Percentiles rank a stretch among this genome's conserved stretches.
phyloP scores from a whole-genome alignment of 1,284 basidiomycete genomes.

The Laetiporus sulphureus region DNA sequence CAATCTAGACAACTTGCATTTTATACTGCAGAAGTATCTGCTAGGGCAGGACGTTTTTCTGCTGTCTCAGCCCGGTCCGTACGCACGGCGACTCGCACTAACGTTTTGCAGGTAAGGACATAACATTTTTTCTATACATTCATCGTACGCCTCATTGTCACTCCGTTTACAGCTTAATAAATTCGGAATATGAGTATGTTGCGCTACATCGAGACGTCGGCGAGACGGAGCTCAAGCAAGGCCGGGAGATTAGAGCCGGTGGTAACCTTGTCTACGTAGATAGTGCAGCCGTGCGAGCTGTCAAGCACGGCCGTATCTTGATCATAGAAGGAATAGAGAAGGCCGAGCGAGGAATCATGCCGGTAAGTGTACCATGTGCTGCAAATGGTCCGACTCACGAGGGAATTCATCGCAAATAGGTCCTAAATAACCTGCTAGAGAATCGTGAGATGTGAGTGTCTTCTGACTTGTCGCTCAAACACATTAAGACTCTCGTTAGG shows the following conservation, averaged over 20 bases:
- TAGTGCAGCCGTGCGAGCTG: conserved; percentile 56
- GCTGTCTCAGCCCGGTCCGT: conserved; percentile 58
- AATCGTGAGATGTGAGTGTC: conserved; percentile 58
- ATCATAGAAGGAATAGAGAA: conserved; percentile 67
- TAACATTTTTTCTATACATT: background rate
- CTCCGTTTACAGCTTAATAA: conserved; percentile 38
- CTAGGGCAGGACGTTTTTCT: conserved; percentile 62
- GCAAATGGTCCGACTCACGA: background rate
- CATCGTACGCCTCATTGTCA: background rate
- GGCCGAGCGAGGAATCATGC: conserved; percentile 53
- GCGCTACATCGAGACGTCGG: conserved; percentile 59
- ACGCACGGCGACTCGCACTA: conserved; percentile 51
- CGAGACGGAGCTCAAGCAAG: conserved; percentile 67
- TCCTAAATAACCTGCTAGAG: conserved; percentile 61
- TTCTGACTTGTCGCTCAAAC: background rate
- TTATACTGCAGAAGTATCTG: conserved; percentile 61
- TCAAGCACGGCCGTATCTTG: conserved; percentile 58
- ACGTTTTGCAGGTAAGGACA: conserved; percentile 51
- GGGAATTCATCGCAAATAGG: too few species aligned
- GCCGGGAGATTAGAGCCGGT: conserved; percentile 52
- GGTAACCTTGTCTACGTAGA: conserved; percentile 59
- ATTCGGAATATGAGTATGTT: conserved; percentile 61
- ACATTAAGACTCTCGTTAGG: conserved; percentile 25
- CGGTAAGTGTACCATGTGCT: conserved; percentile 18
- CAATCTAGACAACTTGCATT: conserved; percentile 53